A percentile compares a stretch with the other conserved stretches of the same genome.
Evolutionary conservation across 345 rosid species (phyloP).

Genomic region (Aquilaria malaccensis): DNA sequence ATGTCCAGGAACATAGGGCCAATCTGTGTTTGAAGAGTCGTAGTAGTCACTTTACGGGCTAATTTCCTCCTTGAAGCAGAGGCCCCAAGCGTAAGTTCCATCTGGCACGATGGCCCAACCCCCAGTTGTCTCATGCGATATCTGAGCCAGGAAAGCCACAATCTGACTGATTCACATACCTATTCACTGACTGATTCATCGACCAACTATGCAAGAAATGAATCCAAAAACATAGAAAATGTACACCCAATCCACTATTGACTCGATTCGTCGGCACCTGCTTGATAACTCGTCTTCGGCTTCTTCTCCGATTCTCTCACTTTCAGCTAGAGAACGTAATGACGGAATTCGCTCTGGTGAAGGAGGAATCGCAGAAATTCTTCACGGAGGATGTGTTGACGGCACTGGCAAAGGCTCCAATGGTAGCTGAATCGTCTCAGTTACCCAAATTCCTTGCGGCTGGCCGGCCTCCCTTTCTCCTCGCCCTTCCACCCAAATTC

Average conservation of each 20-base stretch:
- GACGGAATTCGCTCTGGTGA: constrained; percentile 21
- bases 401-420: constrained; percentile 15
- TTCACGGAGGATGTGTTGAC: constrained; percentile 4
- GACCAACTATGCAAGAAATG: too few relatives aligned
- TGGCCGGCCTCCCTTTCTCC: too few relatives aligned
- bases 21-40: constrained; percentile 41
- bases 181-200: too few relatives aligned
- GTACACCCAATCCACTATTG: constrained; percentile 35
- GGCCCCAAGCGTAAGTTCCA: constrained; percentile 86
- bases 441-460: too few relatives aligned
- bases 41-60: constrained; percentile 62
- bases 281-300: constrained; percentile 55
- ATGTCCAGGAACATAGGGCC: constrained; percentile 79
- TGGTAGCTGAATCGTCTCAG: neutral
- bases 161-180: constrained; percentile 18
- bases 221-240: constrained; percentile 16
- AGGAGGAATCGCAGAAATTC: constrained; percentile 31
- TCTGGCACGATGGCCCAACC: constrained; percentile 92
- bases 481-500: too few relatives aligned
- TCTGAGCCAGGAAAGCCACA: constrained; percentile 86
- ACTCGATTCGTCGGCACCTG: constrained; percentile 44
- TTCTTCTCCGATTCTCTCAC: constrained; percentile 65
- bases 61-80: constrained; percentile 88
- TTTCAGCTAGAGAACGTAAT: constrained; percentile 43
- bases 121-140: constrained; percentile 90